Evolutionary conservation across 2,329 filamentous ascomycete species (phyloP), one percentile per base, ranked within the genome.

Genomic region (Cadophora luteo-olivacea): DNA sequence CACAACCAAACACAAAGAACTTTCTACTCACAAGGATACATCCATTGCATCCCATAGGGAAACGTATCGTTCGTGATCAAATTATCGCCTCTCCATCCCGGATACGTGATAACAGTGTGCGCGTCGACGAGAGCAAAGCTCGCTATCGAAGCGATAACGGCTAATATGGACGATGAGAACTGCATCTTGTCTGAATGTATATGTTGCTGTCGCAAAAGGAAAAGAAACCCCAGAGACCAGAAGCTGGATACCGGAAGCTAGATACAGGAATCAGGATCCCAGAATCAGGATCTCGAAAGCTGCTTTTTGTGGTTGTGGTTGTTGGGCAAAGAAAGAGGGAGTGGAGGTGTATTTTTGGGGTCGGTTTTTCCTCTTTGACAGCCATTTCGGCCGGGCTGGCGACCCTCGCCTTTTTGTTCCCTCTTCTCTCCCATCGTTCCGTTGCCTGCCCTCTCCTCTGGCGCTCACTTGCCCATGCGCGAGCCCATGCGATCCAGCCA

Each of bases 71-170:
- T 79, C 64, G 78, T 79, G 16, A 78, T 72, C 67, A 81, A 68
- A 71, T 80, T 80, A 68, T 81, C 78, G 65, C 78, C 79, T 74
- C 79, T 78, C 80, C 79, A 80, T 68, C 76, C 77, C 6, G 80
- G 80, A 68, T 81, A 81, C 48, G 76, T 76, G 64, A 81, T 77
- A 25, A 79, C 73, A 0, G 77, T 81, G 70, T 81, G 80, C 58
- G 84, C 83, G 24, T 81, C 76, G 8, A 80, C 80, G 58, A 55
- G 64, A 57, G 58, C 52, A 25, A 70, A 33, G 25, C 66, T 52
- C 60, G 58, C 67, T 61, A 74, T 64, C 61, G 70, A 66, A n/a
- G 68, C 69, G 36, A 63, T 38, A 54, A 51, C 68, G 61, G 68
- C 41, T 67, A 69, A 67, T 58, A 67, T 67, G 16, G 61, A 62